A percentile compares a stretch with the other conserved stretches of the same genome.
Evolutionary conservation across 805 yeast species (phyloP).

Genomic region (Saturnispora hagleri): DNA sequence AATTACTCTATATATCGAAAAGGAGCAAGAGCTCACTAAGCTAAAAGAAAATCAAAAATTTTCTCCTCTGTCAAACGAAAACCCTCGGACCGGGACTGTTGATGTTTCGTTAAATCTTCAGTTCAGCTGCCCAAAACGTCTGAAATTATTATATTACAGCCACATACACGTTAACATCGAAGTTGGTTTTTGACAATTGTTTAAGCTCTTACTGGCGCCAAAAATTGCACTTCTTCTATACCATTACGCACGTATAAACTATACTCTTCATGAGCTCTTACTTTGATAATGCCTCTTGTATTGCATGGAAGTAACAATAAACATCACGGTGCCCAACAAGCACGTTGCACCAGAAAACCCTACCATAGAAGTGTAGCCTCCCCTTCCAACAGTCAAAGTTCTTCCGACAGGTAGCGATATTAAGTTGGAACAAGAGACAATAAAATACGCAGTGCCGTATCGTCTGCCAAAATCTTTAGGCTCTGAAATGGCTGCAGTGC

Average conservation of each 20-base stretch:
- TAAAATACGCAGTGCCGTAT: constrained; percentile 59
- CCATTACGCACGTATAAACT: no score
- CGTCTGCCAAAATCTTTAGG: constrained; percentile 59
- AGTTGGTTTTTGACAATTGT: no score
- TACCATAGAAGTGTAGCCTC: constrained; percentile 26
- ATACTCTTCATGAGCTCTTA: neutral
- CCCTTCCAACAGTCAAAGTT: constrained; percentile 23
- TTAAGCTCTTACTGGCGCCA: no score
- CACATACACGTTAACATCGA: neutral
- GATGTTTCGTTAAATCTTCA: neutral
- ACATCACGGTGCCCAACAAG: constrained; percentile 17
- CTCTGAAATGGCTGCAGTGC: constrained; percentile 57
- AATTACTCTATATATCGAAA: neutral
- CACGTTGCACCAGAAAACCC: constrained; percentile 27
- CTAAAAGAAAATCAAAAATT: neutral
- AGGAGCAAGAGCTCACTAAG: neutral
- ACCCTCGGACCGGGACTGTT: neutral
- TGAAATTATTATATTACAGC: neutral
- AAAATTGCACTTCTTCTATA: no score
- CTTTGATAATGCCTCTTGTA: neutral
- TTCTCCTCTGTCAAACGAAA: neutral
- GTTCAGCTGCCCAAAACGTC: neutral
- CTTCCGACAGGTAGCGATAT: constrained; percentile 40
- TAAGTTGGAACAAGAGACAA: constrained; percentile 34
- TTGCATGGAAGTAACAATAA: constrained; percentile 4